Evolutionary conservation across 345 rosid genomes (phyloP), one percentile per base, ranked within the genome.

Genomic region (Raphanus raphanistrum): DNA sequence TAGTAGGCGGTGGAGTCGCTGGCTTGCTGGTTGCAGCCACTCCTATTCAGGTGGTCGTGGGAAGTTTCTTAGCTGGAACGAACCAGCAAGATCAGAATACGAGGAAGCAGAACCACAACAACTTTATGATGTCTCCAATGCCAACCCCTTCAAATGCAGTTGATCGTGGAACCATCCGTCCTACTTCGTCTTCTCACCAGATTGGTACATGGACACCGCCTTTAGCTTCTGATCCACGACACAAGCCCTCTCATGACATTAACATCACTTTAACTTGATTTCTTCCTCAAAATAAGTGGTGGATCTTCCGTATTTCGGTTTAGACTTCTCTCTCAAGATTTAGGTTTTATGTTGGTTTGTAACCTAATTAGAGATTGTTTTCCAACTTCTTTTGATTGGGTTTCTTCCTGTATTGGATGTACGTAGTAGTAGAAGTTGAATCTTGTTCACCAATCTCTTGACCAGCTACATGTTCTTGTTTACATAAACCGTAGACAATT

Each of bases 1-100:
- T 94, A 11, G 86, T 94, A 1, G 98, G 98, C 2, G 98, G 98
- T 26, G 87, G 98, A 29, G 85, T 94, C 12, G 98, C 98, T 66
- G 98, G 98, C 48, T 83, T 92, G 43, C 79, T 94, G 1, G 84
- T 94, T 10, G 98, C 98, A 71, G 97, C 98, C 15, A 71, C 93
- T 79, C 98, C 98, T 15, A 92, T 94, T 68, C 98, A 94, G 85
- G 97, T 94, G 10, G 92, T 94, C 1, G 86, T 92, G 31, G 98
- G 98, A 66, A 92, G 95, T 76, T 94, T 94, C 85, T 85, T 94
- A 31, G 86, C 92, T 0, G 88, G 90, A 70, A 82, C 29, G 4
- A 75, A 86, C 75, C 97, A 88, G 57, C 94, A 83, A 5, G 94
- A 94, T 73, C 92, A 86, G 63, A 86, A 83, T 80, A 81, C 81